A percentile compares a stretch with the other conserved stretches of the same genome.
Conservation (phyloP, 2,329 filamentous ascomycete genomes). For the Basipetospora chlamydospora region DNA sequence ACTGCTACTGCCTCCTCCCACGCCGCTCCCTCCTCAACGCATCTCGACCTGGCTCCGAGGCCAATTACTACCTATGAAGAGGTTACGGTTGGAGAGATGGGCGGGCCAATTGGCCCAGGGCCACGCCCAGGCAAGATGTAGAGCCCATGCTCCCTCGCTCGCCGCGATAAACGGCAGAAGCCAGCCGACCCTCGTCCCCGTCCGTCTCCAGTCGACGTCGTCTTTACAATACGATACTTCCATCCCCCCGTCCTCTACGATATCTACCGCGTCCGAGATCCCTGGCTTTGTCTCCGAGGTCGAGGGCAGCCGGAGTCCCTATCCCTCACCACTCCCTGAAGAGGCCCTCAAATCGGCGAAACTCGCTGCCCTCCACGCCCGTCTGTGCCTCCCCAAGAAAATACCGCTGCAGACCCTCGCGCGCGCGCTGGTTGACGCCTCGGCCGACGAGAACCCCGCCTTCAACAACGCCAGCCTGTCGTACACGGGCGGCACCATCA, state of each 20-base stretch:
- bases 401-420: slow-evolving; percentile 78
- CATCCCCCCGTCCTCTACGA: slow-evolving; percentile 9
- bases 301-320: slow-evolving; percentile 15
- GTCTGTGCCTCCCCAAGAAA: slow-evolving; percentile 66
- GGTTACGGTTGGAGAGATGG: slow-evolving; percentile 8
- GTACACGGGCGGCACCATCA: slow-evolving; percentile 65
- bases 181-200: slow-evolving; percentile 6
- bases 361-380: slow-evolving; percentile 81
- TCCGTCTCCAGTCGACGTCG: slow-evolving; percentile 19
- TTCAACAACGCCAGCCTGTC: slow-evolving; percentile 86
- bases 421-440: slow-evolving; percentile 69
- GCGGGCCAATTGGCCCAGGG: slow-evolving; percentile 8
- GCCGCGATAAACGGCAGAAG: slow-evolving; percentile 3
- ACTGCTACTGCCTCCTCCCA: too few relatives aligned
- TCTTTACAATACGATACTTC: slow-evolving; percentile 13
- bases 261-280: slow-evolving; percentile 9
- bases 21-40: too few relatives aligned
- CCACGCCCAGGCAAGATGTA: slow-evolving; percentile 2
- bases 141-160: slow-evolving; percentile 2
- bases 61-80: too few relatives aligned
- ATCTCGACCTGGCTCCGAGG: too few relatives aligned
- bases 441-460: slow-evolving; percentile 61
- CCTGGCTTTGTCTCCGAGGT: slow-evolving; percentile 6
- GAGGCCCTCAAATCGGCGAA: slow-evolving; percentile 64
- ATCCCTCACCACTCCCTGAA: slow-evolving; percentile 58